Evolutionary conservation across 176 grass and related monocot species (phyloP).

Genomic region (Phoenix roebelenii): DNA sequence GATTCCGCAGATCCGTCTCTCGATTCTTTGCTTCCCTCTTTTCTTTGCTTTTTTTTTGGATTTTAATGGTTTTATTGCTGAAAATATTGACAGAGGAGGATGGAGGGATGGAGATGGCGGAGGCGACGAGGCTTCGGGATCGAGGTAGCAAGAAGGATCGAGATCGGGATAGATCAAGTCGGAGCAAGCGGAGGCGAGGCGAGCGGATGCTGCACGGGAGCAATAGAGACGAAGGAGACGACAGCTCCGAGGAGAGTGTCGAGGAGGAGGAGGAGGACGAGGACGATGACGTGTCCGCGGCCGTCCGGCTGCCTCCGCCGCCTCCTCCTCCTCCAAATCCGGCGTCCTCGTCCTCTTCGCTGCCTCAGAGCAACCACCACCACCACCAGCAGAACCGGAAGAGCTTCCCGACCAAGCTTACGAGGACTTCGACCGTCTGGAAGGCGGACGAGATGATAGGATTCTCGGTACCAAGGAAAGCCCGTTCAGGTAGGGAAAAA

Average conservation of each 20-base stretch:
- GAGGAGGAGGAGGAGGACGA: slow-evolving; percentile 71
- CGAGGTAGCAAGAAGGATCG: slow-evolving; percentile 5
- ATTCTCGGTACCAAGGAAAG: slow-evolving; percentile 84
- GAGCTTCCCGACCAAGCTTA: slow-evolving; percentile 23
- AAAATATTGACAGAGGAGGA: not conserved
- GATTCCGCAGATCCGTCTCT: not conserved
- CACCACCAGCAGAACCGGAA: slow-evolving; percentile 45
- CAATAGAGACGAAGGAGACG: slow-evolving; percentile 43
- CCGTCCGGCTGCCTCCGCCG: slow-evolving; percentile 49
- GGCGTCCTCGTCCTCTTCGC: slow-evolving; percentile 26
- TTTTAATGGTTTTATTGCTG: not conserved
- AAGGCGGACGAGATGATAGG: slow-evolving; percentile 99
- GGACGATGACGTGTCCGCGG: slow-evolving; percentile 44
- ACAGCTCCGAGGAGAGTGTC: slow-evolving; percentile 82
- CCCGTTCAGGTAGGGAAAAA: slow-evolving; percentile 50
- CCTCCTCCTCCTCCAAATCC: slow-evolving; percentile 38
- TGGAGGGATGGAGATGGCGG: slow-evolving; percentile 11
- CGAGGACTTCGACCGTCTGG: slow-evolving; percentile 29
- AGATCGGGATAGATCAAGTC: slow-evolving; percentile 2
- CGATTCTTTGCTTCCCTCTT: not conserved
- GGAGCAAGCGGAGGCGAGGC: slow-evolving; percentile 8
- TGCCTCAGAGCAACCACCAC: slow-evolving; percentile 11
- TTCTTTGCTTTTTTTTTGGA: not conserved
- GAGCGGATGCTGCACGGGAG: slow-evolving; percentile 2
- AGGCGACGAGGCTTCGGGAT: slow-evolving; percentile 3